Evolutionary conservation across 2,329 filamentous ascomycete genomes (phyloP).

Genomic region (Sodiomyces alkalinus): DNA sequence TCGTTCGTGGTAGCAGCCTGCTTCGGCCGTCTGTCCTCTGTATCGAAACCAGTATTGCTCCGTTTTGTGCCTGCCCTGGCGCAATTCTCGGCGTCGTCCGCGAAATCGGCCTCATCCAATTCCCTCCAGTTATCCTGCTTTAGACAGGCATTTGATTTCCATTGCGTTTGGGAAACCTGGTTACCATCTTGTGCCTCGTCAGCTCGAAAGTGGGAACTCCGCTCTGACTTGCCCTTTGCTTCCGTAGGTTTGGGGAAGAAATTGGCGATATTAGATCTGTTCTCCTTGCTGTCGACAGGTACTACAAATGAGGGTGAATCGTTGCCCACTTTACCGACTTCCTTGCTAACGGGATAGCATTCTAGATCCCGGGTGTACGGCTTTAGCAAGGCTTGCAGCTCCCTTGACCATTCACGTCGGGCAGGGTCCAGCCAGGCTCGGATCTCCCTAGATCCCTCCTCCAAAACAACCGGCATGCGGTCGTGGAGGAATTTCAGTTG

Average conservation of each 20-base stretch:
- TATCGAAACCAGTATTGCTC: too few species aligned
- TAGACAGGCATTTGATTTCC: too few species aligned
- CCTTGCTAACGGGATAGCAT: slow-evolving; percentile 72
- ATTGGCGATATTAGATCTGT: slow-evolving; percentile 87
- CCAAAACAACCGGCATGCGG: slow-evolving; percentile 87
- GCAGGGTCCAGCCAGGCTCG: slow-evolving; percentile 61
- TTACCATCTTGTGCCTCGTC: too few species aligned
- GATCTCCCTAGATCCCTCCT: slow-evolving; percentile 57
- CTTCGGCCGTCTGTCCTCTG: too few species aligned
- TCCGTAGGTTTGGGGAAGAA: slow-evolving; percentile 53
- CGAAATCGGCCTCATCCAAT: too few species aligned
- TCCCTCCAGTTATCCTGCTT: too few species aligned
- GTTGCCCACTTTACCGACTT: slow-evolving; percentile 89
- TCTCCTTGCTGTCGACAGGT: slow-evolving; percentile 69
- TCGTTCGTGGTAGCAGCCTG: too few species aligned
- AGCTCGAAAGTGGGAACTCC: too few species aligned
- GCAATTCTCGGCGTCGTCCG: too few species aligned
- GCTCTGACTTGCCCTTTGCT: slow-evolving; percentile 13
- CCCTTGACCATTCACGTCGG: slow-evolving; percentile 56
- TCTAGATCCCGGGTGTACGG: slow-evolving; percentile 70
- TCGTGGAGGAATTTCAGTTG: slow-evolving; percentile 81
- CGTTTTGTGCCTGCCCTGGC: too few species aligned
- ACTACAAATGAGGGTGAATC: slow-evolving; percentile 73
- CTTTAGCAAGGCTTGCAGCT: slow-evolving; percentile 64
- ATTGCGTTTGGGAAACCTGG: too few species aligned